Conservation (phyloP, 176 grass and related monocot species). For the Metroxylon sagu region DNA sequence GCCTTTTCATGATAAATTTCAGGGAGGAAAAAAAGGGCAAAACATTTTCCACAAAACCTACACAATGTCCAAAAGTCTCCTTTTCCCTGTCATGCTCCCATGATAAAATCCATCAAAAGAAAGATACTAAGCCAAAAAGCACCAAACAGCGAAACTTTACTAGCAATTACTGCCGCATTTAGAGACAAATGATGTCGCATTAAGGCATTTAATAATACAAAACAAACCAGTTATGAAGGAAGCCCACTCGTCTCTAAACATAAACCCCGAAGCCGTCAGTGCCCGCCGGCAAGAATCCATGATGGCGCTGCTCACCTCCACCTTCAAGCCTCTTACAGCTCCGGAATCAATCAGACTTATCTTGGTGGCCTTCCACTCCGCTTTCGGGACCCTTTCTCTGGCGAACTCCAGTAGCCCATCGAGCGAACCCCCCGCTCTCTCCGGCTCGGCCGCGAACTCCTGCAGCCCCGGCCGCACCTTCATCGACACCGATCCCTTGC, state of each 20-base stretch:
- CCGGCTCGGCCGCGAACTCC: background rate
- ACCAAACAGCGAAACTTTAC: too few relatives aligned
- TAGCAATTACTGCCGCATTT: too few relatives aligned
- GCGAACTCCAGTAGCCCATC: constrained; percentile 8
- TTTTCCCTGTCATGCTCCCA: too few relatives aligned
- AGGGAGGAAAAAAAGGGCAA: too few relatives aligned
- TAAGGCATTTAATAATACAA: too few relatives aligned
- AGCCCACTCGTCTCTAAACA: constrained; percentile 12
- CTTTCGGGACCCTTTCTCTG: background rate
- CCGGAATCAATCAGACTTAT: background rate
- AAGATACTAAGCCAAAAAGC: too few relatives aligned
- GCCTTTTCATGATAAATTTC: too few relatives aligned
- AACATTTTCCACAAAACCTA: too few relatives aligned
- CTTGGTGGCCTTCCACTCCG: constrained; percentile 5
- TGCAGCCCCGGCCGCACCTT: background rate
- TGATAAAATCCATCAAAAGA: too few relatives aligned
- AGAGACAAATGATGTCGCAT: too few relatives aligned
- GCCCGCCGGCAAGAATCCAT: constrained; percentile 5
- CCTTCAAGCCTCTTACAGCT: background rate
- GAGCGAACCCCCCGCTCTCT: background rate
- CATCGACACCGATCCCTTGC: constrained; percentile 1
- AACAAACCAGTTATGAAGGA: constrained; percentile 2
- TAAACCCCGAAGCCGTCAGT: constrained; percentile 4
- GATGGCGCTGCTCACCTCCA: background rate
- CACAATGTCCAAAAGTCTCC: too few relatives aligned